These are phyloP conservation scores for Dalbergia cochinchinensis DNA, from an alignment of 306 rosid genomes.

Conservation along the genomic window DNA sequence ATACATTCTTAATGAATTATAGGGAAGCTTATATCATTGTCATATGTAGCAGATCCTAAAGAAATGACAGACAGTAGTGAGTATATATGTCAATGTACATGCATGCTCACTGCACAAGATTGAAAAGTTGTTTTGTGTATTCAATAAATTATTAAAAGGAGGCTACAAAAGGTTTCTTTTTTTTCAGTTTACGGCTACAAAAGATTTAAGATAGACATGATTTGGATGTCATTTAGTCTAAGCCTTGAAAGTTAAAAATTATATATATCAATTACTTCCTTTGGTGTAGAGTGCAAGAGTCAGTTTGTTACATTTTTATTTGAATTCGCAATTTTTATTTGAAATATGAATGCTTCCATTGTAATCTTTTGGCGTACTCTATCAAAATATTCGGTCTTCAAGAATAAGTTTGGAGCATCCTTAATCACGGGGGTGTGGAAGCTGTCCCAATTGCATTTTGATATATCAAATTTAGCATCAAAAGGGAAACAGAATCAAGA, in stretches of 20 bases:
- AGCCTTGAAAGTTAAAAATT: slow-evolving; percentile 1
- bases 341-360: not conserved
- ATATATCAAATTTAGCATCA: slow-evolving; percentile 6
- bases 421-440: slow-evolving; percentile 41
- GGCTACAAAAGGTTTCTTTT: not conserved
- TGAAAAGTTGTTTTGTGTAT: not conserved
- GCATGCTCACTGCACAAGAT: no score
- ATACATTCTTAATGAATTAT: no score
- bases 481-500: slow-evolving; percentile 7
- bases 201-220: slow-evolving; percentile 7
- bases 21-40: no score
- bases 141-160: not conserved
- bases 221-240: not conserved
- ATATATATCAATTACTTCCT: not conserved
- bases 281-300: slow-evolving; percentile 30
- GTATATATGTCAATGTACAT: no score
- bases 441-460: slow-evolving; percentile 30
- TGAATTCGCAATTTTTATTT: not conserved
- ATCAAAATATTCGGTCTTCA: slow-evolving; percentile 22
- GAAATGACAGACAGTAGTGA: no score
- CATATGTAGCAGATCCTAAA: no score
- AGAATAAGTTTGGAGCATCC: slow-evolving; percentile 13
- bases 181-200: no score
- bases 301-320: not conserved
- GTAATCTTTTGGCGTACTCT: slow-evolving; percentile 39